Evolutionary conservation across 768 basidiomycete species (phyloP), one percentile per base, ranked within the genome.

Genomic region (Panus rudis): DNA sequence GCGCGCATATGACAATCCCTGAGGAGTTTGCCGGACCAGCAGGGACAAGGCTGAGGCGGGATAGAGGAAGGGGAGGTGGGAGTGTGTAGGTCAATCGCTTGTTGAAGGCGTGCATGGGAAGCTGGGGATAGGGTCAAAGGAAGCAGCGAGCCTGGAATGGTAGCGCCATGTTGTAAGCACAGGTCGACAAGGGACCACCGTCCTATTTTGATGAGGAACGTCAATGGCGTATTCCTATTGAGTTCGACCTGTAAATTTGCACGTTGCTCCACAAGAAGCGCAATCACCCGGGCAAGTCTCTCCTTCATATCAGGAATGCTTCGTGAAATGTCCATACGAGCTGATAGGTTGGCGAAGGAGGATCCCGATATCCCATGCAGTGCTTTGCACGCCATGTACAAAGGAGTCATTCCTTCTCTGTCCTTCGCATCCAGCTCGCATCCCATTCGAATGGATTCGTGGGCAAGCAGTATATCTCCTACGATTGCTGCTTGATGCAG

Each of bases 21-120:
- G 21, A 55, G 43, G 12, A 48, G 33, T 42, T 52, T 39, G 5
- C 58, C 58, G 19, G 58, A 59, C 44, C 50, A 61, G 41, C 59
- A 61, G 1, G 59, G 56, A 31, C 59, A 59, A 7, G 44, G 39
- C 16, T 52, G 49, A 4, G 39, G 42, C 6, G 41, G 41, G 12
- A 28, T 24, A 8, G 41, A 17, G 41, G 41, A 8, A 7, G 5
- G 10, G 30, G 5, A 5, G 30, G 22, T 19, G 10, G 13, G 20
- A 24, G 12, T 16, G n/a, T 31, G 4, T 41, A 3, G 8, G 40
- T 41, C 3, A 21, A 20, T 27, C 26, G 40, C 27, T 21, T 31
- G 16, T 30, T 16, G 19, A 31, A 24, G 26, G 30, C 14, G 40
- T 26, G 23, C 17, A 27, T 6, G 13, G 27, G 14, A 13, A 8